A percentile compares a stretch with the other conserved stretches of the same genome.
Conservation (phyloP, 2,329 filamentous ascomycete genomes). For the Amauroascus niger region DNA sequence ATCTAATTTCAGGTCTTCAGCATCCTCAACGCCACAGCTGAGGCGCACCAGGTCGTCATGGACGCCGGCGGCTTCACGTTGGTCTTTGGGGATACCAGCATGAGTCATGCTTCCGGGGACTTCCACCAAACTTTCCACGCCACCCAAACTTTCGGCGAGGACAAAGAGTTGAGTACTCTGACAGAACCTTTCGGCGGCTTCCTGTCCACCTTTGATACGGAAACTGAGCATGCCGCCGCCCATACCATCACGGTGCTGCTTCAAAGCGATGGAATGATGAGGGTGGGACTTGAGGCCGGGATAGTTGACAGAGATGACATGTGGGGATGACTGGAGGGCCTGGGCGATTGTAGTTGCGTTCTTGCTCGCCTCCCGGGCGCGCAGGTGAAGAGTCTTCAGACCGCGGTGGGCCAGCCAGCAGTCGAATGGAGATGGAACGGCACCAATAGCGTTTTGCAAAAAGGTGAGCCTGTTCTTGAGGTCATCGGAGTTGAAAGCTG, state of each 20-base stretch:
- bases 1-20: constrained; percentile 71
- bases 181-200: constrained; percentile 86
- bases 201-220: constrained; percentile 77
- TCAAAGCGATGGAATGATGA: constrained; percentile 71
- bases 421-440: constrained; percentile 89
- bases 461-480: constrained; percentile 71
- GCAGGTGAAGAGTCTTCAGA: constrained; percentile 90
- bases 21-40: constrained; percentile 90
- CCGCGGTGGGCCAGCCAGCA: constrained; percentile 96
- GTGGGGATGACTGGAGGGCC: constrained; percentile 66
- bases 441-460: constrained; percentile 94
- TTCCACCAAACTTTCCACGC: constrained; percentile 85
- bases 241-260: constrained; percentile 89
- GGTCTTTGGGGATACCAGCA: constrained; percentile 80
- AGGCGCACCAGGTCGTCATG: constrained; percentile 89
- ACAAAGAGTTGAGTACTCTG: constrained; percentile 82
- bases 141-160: constrained; percentile 82
- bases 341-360: constrained; percentile 72
- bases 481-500: constrained; percentile 80
- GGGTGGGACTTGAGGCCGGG: constrained; percentile 81
- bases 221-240: constrained; percentile 97
- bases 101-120: constrained; percentile 95
- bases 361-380: constrained; percentile 69
- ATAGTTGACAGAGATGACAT: constrained; percentile 90
- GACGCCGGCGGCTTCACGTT: constrained; percentile 85